Conservation (phyloP, 176 grass and related monocot species). For the Calamus simplicifolius region DNA sequence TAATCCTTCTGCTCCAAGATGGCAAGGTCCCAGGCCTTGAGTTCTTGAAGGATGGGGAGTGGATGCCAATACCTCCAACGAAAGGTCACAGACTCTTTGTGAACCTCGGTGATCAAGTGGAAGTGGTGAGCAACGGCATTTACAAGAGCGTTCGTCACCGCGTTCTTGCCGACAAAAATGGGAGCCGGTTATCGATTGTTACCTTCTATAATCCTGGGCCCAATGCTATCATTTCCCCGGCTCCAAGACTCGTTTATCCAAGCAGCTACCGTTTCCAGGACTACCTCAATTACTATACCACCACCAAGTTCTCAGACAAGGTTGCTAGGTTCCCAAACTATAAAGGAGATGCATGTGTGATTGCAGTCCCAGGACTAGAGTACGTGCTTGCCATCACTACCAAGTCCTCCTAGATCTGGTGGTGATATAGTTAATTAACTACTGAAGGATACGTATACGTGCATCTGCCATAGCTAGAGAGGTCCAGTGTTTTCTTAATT, state of each 20-base stretch:
- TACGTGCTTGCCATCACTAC: too few species aligned
- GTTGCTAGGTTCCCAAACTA: conserved; percentile 45
- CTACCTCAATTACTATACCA: conserved; percentile 57
- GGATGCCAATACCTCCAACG: conserved; percentile 48
- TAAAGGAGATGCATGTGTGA: conserved; percentile 38
- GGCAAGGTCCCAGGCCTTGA: conserved; percentile 48
- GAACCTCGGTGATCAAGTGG: conserved; percentile 61
- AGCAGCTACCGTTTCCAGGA: conserved; percentile 58
- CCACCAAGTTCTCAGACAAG: conserved; percentile 47
- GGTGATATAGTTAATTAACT: too few species aligned
- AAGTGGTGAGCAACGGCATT: conserved; percentile 55
- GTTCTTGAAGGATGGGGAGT: conserved; percentile 57
- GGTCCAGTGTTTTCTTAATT: too few species aligned
- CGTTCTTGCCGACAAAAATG: conserved; percentile 36
- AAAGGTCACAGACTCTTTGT: conserved; percentile 44
- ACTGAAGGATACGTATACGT: too few species aligned
- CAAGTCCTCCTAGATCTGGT: too few species aligned
- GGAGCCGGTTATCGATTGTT: conserved; percentile 46
- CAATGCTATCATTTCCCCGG: conserved; percentile 48
- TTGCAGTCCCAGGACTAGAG: too few species aligned
- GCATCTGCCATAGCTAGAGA: too few species aligned
- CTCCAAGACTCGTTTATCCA: conserved; percentile 50
- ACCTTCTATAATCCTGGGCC: conserved; percentile 56
- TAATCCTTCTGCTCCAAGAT: conserved; percentile 52
- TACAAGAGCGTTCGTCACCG: conserved; percentile 60